Evolutionary conservation across 441 rosid genomes (phyloP).

Genomic region (Macaranga tanarius): DNA sequence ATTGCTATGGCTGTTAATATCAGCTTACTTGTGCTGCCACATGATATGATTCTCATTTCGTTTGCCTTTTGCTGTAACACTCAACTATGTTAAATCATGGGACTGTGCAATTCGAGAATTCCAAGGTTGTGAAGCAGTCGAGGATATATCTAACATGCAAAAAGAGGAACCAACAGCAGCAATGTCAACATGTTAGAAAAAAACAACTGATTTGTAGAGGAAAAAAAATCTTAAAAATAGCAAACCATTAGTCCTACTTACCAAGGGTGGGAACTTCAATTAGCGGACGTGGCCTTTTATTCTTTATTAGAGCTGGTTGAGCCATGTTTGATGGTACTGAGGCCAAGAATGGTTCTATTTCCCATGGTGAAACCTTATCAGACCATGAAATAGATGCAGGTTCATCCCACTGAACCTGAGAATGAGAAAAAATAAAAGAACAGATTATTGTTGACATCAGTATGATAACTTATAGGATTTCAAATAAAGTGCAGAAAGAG

Average conservation of each 20-base stretch:
- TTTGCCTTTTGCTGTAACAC: constrained; percentile 44
- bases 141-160: constrained; percentile 39
- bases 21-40: constrained; percentile 54
- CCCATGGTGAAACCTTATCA: constrained; percentile 96
- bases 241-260: constrained; percentile 24
- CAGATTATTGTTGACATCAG: constrained; percentile 12
- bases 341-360: constrained; percentile 69
- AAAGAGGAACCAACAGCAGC: neutral
- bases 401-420: constrained; percentile 96
- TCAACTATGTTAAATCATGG: constrained; percentile 40
- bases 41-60: constrained; percentile 44
- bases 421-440: constrained; percentile 17
- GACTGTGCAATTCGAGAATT: constrained; percentile 41
- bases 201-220: constrained; percentile 13
- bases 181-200: constrained; percentile 20
- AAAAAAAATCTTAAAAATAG: neutral
- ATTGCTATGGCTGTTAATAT: constrained; percentile 34
- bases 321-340: constrained; percentile 40
- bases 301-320: constrained; percentile 48
- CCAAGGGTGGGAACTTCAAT: constrained; percentile 45
- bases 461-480: neutral
- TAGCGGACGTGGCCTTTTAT: constrained; percentile 65
- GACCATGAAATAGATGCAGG: constrained; percentile 73
- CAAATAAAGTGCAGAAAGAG: neutral
- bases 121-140: constrained; percentile 45